These are phyloP conservation scores for Syncephalastrum contaminatum DNA, from an alignment of 371 early-diverging fungal species.

Conservation along the genomic window DNA sequence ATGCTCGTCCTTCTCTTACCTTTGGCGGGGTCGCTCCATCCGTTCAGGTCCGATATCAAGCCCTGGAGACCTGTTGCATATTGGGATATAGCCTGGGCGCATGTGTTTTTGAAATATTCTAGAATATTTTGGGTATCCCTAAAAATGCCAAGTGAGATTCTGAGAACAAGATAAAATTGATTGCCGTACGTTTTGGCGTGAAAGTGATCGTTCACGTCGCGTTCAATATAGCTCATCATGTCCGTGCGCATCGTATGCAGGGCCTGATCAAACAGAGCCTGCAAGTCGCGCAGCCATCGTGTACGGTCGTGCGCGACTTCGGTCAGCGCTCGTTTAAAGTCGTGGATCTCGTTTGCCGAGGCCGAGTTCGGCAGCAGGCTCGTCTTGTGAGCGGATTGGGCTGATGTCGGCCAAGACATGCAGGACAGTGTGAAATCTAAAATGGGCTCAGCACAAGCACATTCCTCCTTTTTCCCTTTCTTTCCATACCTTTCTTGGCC, in stretches of 20 bases:
- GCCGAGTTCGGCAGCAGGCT: slow-evolving; percentile 24
- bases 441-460: not conserved
- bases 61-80: slow-evolving; percentile 17
- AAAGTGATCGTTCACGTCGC: slow-evolving; percentile 19
- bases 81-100: slow-evolving; percentile 15
- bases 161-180: too few species aligned
- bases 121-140: slow-evolving; percentile 30
- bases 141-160: too few species aligned
- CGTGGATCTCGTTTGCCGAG: slow-evolving; percentile 22
- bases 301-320: slow-evolving; percentile 31
- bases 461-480: not conserved
- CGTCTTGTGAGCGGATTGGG: slow-evolving; percentile 13
- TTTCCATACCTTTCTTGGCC: slow-evolving; percentile 11
- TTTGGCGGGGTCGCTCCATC: slow-evolving; percentile 19
- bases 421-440: slow-evolving; percentile 5
- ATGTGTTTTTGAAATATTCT: slow-evolving; percentile 27
- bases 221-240: slow-evolving; percentile 15
- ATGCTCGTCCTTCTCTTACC: slow-evolving; percentile 12
- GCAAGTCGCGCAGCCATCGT: slow-evolving; percentile 12
- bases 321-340: slow-evolving; percentile 23
- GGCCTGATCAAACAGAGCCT: slow-evolving; percentile 22
- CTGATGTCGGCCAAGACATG: slow-evolving; percentile 8
- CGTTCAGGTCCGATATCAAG: slow-evolving; percentile 10
- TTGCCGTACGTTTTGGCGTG: slow-evolving; percentile 23
- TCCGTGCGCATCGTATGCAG: slow-evolving; percentile 21